Base-by-base conservation (phyloP, 2,329 filamentous ascomycete species). In the Ophiostoma montium region DNA sequence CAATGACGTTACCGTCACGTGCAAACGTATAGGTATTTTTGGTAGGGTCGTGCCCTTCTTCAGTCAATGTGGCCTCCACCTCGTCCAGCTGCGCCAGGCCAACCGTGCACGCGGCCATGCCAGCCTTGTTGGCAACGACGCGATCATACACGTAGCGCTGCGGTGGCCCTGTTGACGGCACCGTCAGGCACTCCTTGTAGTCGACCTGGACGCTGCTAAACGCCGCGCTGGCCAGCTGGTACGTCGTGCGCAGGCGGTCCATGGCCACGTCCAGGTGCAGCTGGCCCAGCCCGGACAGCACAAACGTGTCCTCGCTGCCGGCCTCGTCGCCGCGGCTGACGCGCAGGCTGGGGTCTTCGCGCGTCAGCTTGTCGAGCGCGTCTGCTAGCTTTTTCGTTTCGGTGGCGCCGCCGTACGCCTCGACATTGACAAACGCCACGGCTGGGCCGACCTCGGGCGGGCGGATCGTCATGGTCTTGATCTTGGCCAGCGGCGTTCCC, bases 141-240 rank as follows among this genome's bases (percentile, higher is more conserved):
- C 81, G 82, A 57, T 95, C 87, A 59, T 88, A 88, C 5, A 80
- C 67, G 47, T 76, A 74, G 21, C 74, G 76, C 35, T 80, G 72
- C 0, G 75, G 66, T 0, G 72, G 82, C 11, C 27, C 42, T 13
- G 15, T 27, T 27, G 16, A 16, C 0, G 72, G 58, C 3, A 69
- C 68, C 0, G 79, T 76, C 10, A 92, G 69, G 44, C 81, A 83
- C 66, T 98, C 92, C 49, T 94, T 83, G 65, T 96, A 98, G 56
- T 94, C 88, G 52, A 98, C 95, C 58, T 95, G 86, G 54, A 98
- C 94, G 48, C 80, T 82, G 12, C 90, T 89, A 70, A 95, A 95
- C 68, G 80, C 54, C 72, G 88, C 74, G 11, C 42, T 33, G 78
- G 95, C 63, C 71, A 74, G 87, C 62, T 92, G 94, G 66, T 95